phyloP scores from a whole-genome alignment of 1,139 yeast species.

The Blastobotrys indianensis region DNA sequence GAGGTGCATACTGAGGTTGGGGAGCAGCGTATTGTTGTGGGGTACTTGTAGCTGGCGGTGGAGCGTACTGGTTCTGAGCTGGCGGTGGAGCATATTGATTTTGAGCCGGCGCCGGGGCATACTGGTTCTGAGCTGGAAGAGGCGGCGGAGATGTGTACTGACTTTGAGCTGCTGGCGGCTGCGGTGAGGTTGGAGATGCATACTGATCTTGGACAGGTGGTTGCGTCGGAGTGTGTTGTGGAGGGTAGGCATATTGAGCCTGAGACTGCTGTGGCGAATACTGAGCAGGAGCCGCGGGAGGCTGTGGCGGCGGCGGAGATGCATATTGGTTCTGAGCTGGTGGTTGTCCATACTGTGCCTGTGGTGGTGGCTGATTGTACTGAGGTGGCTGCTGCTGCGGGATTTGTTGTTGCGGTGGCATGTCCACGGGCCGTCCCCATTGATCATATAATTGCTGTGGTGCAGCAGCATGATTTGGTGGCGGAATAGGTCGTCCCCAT shows the following conservation, averaged over 20 bases:
- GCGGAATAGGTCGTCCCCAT: conserved; percentile 5
- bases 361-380: conserved; percentile 11
- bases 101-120: conserved; percentile 4
- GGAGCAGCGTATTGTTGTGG: conserved; percentile 4
- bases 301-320: conserved; percentile 13
- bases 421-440: conserved; percentile 1
- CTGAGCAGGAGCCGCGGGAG: conserved; percentile 18
- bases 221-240: conserved; percentile 6
- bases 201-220: conserved; percentile 2
- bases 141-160: conserved; percentile 6
- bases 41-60: conserved; percentile 6
- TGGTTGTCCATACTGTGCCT: conserved; percentile 10
- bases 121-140: conserved; percentile 14
- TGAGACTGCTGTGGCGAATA: conserved; percentile 6
- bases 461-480: background rate
- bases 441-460: background rate
- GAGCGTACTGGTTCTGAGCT: conserved; percentile 6
- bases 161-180: conserved; percentile 6
- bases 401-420: conserved; percentile 28
- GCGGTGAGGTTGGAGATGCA: conserved; percentile 9
- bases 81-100: conserved; percentile 6
- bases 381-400: conserved; percentile 14
- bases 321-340: conserved; percentile 9
- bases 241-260: background rate
- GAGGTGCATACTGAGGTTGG: conserved; percentile 7